Base-by-base conservation (phyloP, 495 filamentous ascomycete species). In the Lasiosphaeris hirsuta region DNA sequence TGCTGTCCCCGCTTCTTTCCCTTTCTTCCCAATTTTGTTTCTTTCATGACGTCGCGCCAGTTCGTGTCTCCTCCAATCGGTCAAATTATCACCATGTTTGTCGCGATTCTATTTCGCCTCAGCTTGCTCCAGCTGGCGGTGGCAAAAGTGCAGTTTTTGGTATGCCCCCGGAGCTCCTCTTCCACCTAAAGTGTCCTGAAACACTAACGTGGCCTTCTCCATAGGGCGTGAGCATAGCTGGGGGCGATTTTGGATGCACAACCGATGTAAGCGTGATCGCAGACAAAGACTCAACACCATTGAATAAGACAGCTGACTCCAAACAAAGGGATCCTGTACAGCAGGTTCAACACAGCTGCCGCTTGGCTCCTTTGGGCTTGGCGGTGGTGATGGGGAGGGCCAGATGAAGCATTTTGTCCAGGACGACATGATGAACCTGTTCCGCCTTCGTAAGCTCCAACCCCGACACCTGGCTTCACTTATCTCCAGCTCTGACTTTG, bases 331-430 rank as follows among this genome's bases (percentile, higher is more conserved):
- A 52, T 66, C 66, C 41, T 75, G 73, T 61, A 65, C 64, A 18
- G 48, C 52, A 8, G 54, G 51, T 36, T 68, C 66, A 0, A 59
- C 67, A 8, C 67, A 75, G 48, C 68, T 74, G 17, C 71, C 75
- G 7, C 38, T 72, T 10, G 68, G 51, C 41, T 59, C 52, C 4
- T 47, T 56, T 18, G 17, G 18, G 3, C 50, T 65, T 8, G 63
- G 63, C 19, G 69, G 69, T 23, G 69, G 68, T 36, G 74, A 74
- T 68, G 74, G 74, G 11, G 60, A 74, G 10, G 73, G 51, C 19
- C 81, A 82, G 59, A 81, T 84, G 71, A 63, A 67, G n/a, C 78
- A 82, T 56, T 82, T 82, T 52, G 70, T 74, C 56, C 65, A 71
- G 23, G 69, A 78, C 40, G 71, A 78, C 56, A 65, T 70, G 36